Base-by-base conservation (phyloP, 2,329 filamentous ascomycete species). In the Ascocoryne sarcoides region DNA sequence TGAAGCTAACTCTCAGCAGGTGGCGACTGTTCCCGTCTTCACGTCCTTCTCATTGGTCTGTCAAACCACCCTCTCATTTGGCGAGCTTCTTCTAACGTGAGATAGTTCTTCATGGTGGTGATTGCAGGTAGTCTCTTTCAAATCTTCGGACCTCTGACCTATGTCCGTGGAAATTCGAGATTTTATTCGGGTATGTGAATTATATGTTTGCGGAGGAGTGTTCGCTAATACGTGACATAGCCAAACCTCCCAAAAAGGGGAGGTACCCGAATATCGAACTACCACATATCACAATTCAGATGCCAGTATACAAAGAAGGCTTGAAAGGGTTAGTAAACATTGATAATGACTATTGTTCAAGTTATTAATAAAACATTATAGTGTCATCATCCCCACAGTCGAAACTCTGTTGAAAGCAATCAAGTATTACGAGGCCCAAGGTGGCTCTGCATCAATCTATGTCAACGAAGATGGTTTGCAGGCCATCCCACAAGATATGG, bases 261-360 rank as follows among this genome's bases (percentile, higher is more conserved):
- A 35, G 46, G 9, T 46, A 49, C 16, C 42, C 42, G 3, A 32
- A 47, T 28, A 14, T 45, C 10, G 44, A 47, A 20, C 34, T 42
- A 19, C 66, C 66, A 3, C 66, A 69, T 45, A 37, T 70, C 32
- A 69, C 66, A 0, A 65, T 69, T 26, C 66, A 69, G 52, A 68
- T 68, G 65, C 66, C 67, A 9, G 66, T 70, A 4, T 70, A 68
- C 51, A 71, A 70, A 55, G 67, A 70, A 47, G 65, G 66, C 4
- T 51, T 70, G 10, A 55, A 38, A 32, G 42, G 42, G 42, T 44
- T 30, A 37, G 35, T 31, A 2, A 4, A 76, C 69, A 46, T 85
- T 93, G 60, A 88, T 89, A 54, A 73, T 71, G 15, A 84, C 84
- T 5, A 90, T 84, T 0, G 75, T 89, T 53, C 78, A 77, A 54